Evolutionary conservation across 495 filamentous ascomycete species (phyloP), one percentile per base, ranked within the genome.

Genomic region (Aspergillus affinis): DNA sequence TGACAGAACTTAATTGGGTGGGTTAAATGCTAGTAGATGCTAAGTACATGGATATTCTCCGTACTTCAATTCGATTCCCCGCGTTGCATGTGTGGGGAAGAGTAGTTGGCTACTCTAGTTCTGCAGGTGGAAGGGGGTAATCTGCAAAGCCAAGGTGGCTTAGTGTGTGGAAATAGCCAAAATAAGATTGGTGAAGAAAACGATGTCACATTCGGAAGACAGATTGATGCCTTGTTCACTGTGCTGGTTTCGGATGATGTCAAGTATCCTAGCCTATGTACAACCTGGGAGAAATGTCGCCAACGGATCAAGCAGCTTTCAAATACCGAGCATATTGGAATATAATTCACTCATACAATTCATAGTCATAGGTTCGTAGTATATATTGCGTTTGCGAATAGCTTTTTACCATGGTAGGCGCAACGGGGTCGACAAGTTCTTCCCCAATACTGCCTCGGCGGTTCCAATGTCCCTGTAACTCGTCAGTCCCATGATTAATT

Each of bases 381-480:
- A 10, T 32, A 32, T 32, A 32, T 32, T 8, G 3, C 6, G 10
- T 32, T 32, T 32, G 29, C 36, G 12, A 15, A 20, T 17, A 52
- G 12, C 17, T 9, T 50, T 41, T 51, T 79, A 91, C 87, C 87
- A 90, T 21, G 88, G 88, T 55, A 91, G 67, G 64, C 88, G 79
- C 59, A 90, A 70, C 8, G 88, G 88, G 10, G 84, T 88, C 4
- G 83, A 75, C 21, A 89, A 68, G 59, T 80, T 66, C 48, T 80
- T 82, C 18, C 88, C 88, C 4, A 90, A 69, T 17, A 88, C 83
- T 49, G 54, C 60, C 64, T 89, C 86, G 4, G 84, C 86, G 48
- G 86, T 89, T 2, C 86, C 86, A 66, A 91, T 91, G 65, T 90
- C 88, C 44, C 82, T 84, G 67, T 54, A 30, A 68, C 60, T 66